Conservation (phyloP, 1,284 basidiomycete species). For the Lentinus polychrous region DNA sequence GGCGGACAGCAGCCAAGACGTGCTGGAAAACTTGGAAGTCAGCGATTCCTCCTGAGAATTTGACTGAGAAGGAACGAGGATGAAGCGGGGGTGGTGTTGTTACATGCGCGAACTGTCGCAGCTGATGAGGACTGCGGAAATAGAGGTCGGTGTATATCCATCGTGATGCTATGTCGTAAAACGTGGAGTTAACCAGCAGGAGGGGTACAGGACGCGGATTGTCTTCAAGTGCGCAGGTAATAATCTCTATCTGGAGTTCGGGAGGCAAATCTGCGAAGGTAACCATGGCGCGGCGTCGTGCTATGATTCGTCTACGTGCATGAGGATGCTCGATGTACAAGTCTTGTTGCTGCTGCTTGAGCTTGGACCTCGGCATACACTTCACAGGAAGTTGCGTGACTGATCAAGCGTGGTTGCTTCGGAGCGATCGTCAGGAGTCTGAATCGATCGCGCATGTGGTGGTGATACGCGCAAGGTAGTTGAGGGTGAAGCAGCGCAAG, state of each 20-base stretch:
- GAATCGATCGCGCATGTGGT: too few relatives aligned
- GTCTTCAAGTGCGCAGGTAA: conserved; percentile 18
- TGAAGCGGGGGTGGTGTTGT: conserved; percentile 16
- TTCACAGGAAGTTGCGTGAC: too few relatives aligned
- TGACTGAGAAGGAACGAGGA: conserved; percentile 21
- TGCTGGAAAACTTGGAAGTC: conserved; percentile 25
- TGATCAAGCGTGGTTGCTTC: too few relatives aligned
- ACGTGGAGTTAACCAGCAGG: conserved; percentile 21
- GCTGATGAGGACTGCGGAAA: conserved; percentile 25
- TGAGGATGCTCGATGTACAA: too few relatives aligned
- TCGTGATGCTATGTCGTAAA: conserved; percentile 18
- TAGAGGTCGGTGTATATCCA: conserved; percentile 26
- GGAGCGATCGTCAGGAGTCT: too few relatives aligned
- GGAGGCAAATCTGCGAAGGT: conserved; percentile 15
- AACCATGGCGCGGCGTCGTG: conserved; percentile 5
- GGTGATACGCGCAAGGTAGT: too few relatives aligned
- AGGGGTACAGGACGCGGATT: conserved; percentile 18
- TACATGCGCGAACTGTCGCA: conserved; percentile 22
- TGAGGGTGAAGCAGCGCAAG: too few relatives aligned
- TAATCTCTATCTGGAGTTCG: conserved; percentile 21
- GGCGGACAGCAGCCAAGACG: conserved; percentile 19
- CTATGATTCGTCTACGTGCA: background rate
- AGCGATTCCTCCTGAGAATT: conserved; percentile 25
- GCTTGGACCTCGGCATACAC: too few relatives aligned
- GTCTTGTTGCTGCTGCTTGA: too few relatives aligned